Conservation (phyloP, 176 grass and related monocot genomes). For the Oryza coarctata region DNA sequence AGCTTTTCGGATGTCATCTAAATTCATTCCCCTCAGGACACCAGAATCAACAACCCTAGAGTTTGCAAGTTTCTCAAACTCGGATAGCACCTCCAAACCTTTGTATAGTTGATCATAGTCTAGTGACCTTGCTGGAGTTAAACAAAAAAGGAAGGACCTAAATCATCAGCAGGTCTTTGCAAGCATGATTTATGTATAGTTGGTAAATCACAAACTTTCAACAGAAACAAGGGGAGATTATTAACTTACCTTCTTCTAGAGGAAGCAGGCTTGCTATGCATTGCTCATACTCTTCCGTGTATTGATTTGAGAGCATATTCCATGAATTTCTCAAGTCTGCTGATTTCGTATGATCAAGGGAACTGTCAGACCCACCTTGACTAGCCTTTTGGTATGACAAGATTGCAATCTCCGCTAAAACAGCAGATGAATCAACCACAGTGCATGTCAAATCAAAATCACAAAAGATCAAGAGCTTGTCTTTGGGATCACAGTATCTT, state of each 20-base stretch:
- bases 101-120: constrained; percentile 69
- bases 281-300: constrained; percentile 77
- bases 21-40: constrained; percentile 78
- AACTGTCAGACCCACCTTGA: constrained; percentile 54
- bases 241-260: constrained; percentile 60
- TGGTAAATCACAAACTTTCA: constrained; percentile 23
- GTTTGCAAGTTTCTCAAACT: constrained; percentile 93
- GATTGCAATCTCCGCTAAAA: constrained; percentile 90
- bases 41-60: constrained; percentile 82
- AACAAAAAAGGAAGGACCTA: constrained; percentile 7
- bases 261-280: constrained; percentile 85
- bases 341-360: constrained; percentile 42
- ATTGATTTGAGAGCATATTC: constrained; percentile 75
- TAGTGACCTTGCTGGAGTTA: constrained; percentile 61
- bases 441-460: constrained; percentile 99
- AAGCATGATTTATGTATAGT: constrained; percentile 6
- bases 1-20: constrained; percentile 91
- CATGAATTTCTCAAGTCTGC: constrained; percentile 71
- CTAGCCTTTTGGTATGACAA: constrained; percentile 70
- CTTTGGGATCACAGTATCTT: constrained; percentile 63
- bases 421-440: constrained; percentile 84
- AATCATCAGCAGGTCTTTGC: constrained; percentile 21
- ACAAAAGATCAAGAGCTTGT: constrained; percentile 73
- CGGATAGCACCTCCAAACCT: constrained; percentile 66
- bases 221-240: constrained; percentile 29